These are phyloP conservation scores for Infundibulicybe gibba DNA, from an alignment of 768 basidiomycete species.

Conservation along the genomic window DNA sequence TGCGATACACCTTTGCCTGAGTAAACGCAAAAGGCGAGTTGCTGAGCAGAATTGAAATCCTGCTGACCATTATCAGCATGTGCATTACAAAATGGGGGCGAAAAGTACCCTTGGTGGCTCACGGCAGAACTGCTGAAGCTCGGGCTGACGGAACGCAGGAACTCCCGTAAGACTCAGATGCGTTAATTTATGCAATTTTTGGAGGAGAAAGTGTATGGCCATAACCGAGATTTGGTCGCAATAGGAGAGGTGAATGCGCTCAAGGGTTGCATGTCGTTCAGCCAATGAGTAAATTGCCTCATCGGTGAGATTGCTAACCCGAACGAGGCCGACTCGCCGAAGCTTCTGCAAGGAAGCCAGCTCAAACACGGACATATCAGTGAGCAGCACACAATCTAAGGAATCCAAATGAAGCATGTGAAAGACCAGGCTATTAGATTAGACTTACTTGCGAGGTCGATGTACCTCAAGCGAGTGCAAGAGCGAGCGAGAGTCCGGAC, in stretches of 20 bases:
- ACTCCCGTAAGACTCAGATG: conserved; percentile 99
- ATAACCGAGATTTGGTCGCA: conserved; percentile 93
- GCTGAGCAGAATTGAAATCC: conserved; percentile 92
- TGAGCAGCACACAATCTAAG: conserved; percentile 79
- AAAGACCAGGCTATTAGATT: background rate
- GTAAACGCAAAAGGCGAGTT: conserved; percentile 92
- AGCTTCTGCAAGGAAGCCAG: conserved; percentile 85
- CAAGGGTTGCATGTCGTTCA: conserved; percentile 81
- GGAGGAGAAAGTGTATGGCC: conserved; percentile 87
- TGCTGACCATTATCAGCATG: conserved; percentile 23
- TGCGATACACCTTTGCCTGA: conserved; percentile 88
- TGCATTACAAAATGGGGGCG: conserved; percentile 1
- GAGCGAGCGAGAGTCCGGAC: conserved; percentile 79
- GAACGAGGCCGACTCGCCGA: conserved; percentile 91
- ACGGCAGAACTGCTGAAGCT: conserved; percentile 88
- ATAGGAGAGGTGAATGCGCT: conserved; percentile 95
- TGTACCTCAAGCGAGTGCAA: conserved; percentile 89
- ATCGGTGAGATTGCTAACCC: conserved; percentile 91
- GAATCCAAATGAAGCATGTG: conserved; percentile 8
- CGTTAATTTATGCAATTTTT: conserved; percentile 85
- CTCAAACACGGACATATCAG: conserved; percentile 94
- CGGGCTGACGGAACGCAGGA: conserved; percentile 79
- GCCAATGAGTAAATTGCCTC: conserved; percentile 88
- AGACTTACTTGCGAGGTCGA: conserved; percentile 91
- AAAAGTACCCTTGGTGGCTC: conserved; percentile 74